Base-by-base conservation (phyloP, 768 basidiomycete genomes). In the Tephrocybe sp. region DNA sequence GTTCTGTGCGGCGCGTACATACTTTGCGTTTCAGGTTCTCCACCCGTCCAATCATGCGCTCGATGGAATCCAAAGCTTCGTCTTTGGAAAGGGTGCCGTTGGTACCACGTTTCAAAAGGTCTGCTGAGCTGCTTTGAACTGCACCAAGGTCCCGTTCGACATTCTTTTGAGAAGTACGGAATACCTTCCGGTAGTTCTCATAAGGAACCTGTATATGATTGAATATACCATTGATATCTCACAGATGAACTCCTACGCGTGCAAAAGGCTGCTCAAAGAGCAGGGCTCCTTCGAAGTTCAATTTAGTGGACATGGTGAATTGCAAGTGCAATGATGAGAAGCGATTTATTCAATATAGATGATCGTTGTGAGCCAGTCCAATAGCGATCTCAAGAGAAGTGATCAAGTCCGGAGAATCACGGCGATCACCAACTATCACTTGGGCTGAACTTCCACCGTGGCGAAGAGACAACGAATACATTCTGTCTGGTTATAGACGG, bases 11-110 rank as follows among this genome's bases (percentile, higher is more conserved):
- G 31, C n/a, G 56, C 72, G 36, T 41, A 92, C 94, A 36, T 40
- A 92, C 94, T 84, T 97, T 97, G 62, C 86, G 82, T 72, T 95
- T 95, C 49, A 97, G 75, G 45, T 76, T 82, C 66, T 88, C 83
- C 46, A 89, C 82, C 45, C 81, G 78, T 29, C 73, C 74, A 56
- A 92, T 86, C 87, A 93, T 89, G 5, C 67, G 71, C 55, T 94
- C 88, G 38, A 94, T 71, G 10, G 78, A 64, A 57, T 80, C 79
- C 50, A 82, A 54, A 2, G 78, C 75, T 12, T 84, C 84, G 31
- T 80, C 79, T 11, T 72, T 59, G 39, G 67, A 66, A 42, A 75
- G 61, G 18, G 55, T 67, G 25, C 71, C 71, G 23, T 59, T 58
- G 13, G 69, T 64, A 3, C 70, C 66, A 45, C 74, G 69, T 42